Percentiles rank a stretch among this genome's conserved stretches.
Evolutionary conservation across 805 yeast species (phyloP).

Genomic region (Brettanomyces naardenensis): DNA sequence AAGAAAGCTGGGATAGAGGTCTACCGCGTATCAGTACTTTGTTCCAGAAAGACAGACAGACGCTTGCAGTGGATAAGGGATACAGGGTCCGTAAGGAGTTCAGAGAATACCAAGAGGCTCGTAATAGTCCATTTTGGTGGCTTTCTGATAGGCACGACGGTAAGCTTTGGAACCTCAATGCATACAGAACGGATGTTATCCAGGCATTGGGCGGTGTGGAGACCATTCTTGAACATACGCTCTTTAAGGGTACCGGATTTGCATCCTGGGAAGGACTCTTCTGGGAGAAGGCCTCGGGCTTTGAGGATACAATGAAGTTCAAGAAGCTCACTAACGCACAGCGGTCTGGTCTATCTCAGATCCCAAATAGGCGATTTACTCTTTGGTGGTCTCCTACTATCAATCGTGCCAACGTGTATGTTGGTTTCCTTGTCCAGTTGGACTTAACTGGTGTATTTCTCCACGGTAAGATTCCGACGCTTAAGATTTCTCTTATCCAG

Average conservation of each 20-base stretch:
- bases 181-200: constrained; percentile 91
- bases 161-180: constrained; percentile 85
- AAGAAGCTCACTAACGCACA: constrained; percentile 96
- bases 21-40: constrained; percentile 91
- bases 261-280: constrained; percentile 98
- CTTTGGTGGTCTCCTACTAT: constrained; percentile 99
- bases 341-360: constrained; percentile 92
- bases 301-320: constrained; percentile 91
- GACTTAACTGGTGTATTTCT: constrained; percentile 95
- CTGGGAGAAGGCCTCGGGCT: constrained; percentile 98
- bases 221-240: constrained; percentile 88
- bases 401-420: constrained; percentile 95
- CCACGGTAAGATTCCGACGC: constrained; percentile 96
- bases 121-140: constrained; percentile 96
- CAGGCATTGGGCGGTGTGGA: constrained; percentile 97
- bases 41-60: constrained; percentile 91
- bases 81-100: constrained; percentile 78
- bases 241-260: constrained; percentile 95
- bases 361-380: constrained; percentile 94
- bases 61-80: constrained; percentile 91
- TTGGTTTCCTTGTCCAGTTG: constrained; percentile 92
- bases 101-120: constrained; percentile 58
- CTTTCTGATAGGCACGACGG: constrained; percentile 91
- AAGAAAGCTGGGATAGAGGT: constrained; percentile 95
- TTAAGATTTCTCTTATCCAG: constrained; percentile 91